Base-by-base conservation (phyloP, 345 rosid genomes). In the Euphorbia peplus region DNA sequence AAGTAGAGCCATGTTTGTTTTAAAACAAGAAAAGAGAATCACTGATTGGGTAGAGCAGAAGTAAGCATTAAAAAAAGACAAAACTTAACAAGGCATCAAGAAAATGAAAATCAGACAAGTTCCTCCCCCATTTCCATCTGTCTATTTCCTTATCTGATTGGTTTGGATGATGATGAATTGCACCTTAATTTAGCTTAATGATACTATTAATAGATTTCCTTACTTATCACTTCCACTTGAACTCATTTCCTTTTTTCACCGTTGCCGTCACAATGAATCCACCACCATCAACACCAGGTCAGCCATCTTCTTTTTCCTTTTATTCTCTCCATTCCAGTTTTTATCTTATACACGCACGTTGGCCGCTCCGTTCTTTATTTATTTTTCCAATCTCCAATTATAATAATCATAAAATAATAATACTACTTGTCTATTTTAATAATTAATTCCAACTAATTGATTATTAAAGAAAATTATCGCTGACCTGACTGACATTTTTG, bases 241-340 rank as follows among this genome's bases (percentile, higher is more conserved):
- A 44, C 14, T 12, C 50, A 44, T 1, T 39, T 8, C 42, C 42
- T 39, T 39, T 39, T 44, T 44, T 18, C 50, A 44, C 8, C 8
- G 1, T 30, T 59, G 63, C 42, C 16, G 63, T 32, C 44, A 19
- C 9, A 18, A 59, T 59, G 63, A 59, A 59, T 44, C 63, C 44
- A 32, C 14, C 44, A 30, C 63, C 7, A 4, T 59, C 63, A 32
- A 12, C 63, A 25, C 5, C 60, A 32, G 63, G 63, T 59, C 22
- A 59, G 63, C 25, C 62, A 3, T 22, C 25, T 12, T 8, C 7
- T 22, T 32, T 59, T 18, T 3, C 14, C 15, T 44, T 12, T 0
- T 22, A 1, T n/a, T n/a, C 21, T 18, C 18, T 16, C 4, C 19
- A 4, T 50, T 50, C 24, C 21, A 50, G 6, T 39, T 39, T 39